phyloP scores from a whole-genome alignment of 257 asterid genomes.

The Solanum gandarillasii region DNA sequence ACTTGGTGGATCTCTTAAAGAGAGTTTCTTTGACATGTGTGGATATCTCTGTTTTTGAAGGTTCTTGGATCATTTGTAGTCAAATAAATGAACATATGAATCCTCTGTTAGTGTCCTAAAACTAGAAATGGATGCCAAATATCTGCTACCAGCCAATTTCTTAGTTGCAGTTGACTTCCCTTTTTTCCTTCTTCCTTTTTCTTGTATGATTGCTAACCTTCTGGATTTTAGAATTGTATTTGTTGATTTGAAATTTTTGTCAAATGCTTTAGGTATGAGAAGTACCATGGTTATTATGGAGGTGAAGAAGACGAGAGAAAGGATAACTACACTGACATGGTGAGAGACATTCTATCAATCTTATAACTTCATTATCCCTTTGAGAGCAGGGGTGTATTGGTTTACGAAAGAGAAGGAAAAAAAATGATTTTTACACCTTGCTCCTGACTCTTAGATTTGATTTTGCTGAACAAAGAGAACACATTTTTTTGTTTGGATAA shows the following conservation, averaged over 20 bases:
- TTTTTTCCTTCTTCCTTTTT: background rate
- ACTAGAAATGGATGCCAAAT: background rate
- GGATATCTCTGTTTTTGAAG: background rate
- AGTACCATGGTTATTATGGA: constrained; percentile 87
- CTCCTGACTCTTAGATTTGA: background rate
- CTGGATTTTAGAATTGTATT: background rate
- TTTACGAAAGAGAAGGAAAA: background rate
- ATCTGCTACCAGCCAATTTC: background rate
- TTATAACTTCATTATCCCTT: background rate
- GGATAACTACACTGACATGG: constrained; percentile 89
- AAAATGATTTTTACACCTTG: background rate
- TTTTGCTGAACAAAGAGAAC: background rate
- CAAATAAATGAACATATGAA: background rate
- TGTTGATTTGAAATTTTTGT: constrained; percentile 3
- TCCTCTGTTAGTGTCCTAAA: no score
- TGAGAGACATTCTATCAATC: constrained; percentile 17
- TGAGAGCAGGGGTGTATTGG: background rate
- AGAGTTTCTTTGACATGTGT: background rate
- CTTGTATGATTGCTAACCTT: background rate
- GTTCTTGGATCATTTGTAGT: background rate
- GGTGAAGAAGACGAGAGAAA: constrained; percentile 89
- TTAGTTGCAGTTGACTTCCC: background rate
- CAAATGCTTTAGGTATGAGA: constrained; percentile 64
- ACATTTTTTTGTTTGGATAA: background rate
- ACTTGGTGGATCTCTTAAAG: background rate